phyloP scores from a whole-genome alignment of 2,329 filamentous ascomycete species.

The Botrytis porri region DNA sequence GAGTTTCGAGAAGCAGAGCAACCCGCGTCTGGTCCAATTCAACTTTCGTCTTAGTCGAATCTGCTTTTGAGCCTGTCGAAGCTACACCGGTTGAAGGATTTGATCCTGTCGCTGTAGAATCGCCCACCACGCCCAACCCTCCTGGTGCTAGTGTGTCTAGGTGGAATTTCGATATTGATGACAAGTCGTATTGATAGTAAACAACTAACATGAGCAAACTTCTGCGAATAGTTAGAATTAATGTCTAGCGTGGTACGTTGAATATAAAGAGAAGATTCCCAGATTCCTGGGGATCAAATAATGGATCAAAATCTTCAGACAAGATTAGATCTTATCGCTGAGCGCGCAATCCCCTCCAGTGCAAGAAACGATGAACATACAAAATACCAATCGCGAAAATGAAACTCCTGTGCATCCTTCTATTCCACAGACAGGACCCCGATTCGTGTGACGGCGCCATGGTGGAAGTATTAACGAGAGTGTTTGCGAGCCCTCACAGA shows the following conservation, averaged over 20 bases:
- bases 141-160: conserved; percentile 3
- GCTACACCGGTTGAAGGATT: background rate
- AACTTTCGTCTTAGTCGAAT: background rate
- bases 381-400: conserved; percentile 12
- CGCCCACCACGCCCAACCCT: background rate
- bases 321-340: background rate
- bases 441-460: background rate
- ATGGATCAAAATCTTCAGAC: background rate
- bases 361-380: conserved; percentile 5
- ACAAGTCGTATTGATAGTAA: conserved; percentile 8
- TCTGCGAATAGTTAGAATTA: conserved; percentile 2
- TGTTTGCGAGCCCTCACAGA: background rate
- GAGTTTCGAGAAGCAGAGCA: conserved; percentile 54
- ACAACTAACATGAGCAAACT: background rate
- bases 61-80: background rate
- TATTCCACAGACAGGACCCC: background rate
- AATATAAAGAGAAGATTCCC: background rate
- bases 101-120: background rate
- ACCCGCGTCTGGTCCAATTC: conserved; percentile 48
- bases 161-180: conserved; percentile 4
- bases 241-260: background rate
- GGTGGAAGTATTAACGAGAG: background rate
- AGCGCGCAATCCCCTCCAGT: background rate
- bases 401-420: conserved; percentile 11
- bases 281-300: background rate